Percentiles rank a stretch among this genome's conserved stretches.
Evolutionary conservation across 176 grass and related monocot genomes (phyloP).

Genomic region (Miscanthus lutarioriparius): DNA sequence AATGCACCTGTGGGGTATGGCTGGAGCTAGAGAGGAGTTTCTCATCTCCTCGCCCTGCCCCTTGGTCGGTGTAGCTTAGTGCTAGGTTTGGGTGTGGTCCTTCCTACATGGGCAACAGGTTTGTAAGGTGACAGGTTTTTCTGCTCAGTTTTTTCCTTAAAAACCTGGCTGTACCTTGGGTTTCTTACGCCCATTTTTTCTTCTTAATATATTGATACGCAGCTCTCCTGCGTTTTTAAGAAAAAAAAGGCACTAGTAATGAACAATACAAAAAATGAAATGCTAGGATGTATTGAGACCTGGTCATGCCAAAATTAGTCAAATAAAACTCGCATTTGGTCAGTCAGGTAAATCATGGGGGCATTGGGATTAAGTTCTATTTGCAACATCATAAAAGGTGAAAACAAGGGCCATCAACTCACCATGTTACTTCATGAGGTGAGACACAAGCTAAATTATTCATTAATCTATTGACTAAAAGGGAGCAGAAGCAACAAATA

Average conservation of each 20-base stretch:
- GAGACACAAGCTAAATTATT: not conserved
- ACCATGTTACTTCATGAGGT: not conserved
- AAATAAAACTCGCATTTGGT: not conserved
- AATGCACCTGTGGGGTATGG: no score
- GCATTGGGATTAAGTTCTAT: not conserved
- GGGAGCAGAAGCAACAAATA: slow-evolving; percentile 1
- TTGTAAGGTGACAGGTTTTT: no score
- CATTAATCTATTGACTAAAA: not conserved
- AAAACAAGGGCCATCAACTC: not conserved
- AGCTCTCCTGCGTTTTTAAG: no score
- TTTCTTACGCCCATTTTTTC: no score
- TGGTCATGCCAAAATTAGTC: slow-evolving; percentile 5
- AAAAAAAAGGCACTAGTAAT: not conserved
- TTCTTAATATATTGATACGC: no score
- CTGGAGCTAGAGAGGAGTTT: no score
- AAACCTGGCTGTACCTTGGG: no score
- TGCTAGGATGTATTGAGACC: not conserved
- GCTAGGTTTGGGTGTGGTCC: no score
- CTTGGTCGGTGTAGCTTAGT: no score
- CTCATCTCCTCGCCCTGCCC: no score
- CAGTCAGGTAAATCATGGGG: not conserved
- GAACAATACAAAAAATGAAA: not conserved
- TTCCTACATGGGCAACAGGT: no score
- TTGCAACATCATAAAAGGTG: not conserved
- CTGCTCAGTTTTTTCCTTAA: no score